Percentiles rank a stretch among this genome's conserved stretches.
phyloP scores from a whole-genome alignment of 257 asterid species.

The Ehretia macrophylla region DNA sequence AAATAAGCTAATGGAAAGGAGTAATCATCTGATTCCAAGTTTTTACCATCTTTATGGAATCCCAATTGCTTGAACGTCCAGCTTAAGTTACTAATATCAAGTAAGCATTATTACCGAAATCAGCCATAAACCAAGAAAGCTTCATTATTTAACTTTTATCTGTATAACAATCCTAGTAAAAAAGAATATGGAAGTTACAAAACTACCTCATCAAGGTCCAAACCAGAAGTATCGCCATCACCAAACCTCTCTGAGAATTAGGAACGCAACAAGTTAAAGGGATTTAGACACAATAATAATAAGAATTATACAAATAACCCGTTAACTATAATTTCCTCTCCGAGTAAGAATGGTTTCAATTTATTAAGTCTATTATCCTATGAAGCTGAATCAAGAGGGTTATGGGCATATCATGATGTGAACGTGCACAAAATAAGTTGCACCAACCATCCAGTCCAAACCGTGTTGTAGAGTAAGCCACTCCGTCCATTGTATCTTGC shows the following conservation, averaged over 20 bases:
- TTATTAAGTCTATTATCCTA: background rate
- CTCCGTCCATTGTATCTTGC: conserved; percentile 88
- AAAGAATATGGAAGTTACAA: conserved; percentile 9
- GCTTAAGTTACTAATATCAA: background rate
- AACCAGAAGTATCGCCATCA: conserved; percentile 87
- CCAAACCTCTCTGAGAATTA: conserved; percentile 88
- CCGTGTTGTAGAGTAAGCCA: conserved; percentile 73
- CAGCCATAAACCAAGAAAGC: background rate
- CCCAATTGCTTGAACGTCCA: background rate
- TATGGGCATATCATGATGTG: background rate
- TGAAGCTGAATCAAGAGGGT: background rate
- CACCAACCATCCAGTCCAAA: conserved; percentile 96
- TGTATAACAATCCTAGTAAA: background rate
- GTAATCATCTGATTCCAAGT: background rate
- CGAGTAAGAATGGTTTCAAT: conserved; percentile 4
- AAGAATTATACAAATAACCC: background rate
- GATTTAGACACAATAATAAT: background rate
- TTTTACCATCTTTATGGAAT: background rate
- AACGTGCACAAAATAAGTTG: conserved; percentile 7
- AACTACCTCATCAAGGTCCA: conserved; percentile 93
- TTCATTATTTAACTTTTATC: background rate
- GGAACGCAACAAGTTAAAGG: conserved; percentile 16
- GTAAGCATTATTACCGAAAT: background rate
- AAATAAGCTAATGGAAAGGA: background rate
- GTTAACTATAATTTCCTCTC: background rate